These are phyloP conservation scores for Paraleonurus japonicus DNA, from an alignment of 257 asterid species.

Conservation along the genomic window DNA sequence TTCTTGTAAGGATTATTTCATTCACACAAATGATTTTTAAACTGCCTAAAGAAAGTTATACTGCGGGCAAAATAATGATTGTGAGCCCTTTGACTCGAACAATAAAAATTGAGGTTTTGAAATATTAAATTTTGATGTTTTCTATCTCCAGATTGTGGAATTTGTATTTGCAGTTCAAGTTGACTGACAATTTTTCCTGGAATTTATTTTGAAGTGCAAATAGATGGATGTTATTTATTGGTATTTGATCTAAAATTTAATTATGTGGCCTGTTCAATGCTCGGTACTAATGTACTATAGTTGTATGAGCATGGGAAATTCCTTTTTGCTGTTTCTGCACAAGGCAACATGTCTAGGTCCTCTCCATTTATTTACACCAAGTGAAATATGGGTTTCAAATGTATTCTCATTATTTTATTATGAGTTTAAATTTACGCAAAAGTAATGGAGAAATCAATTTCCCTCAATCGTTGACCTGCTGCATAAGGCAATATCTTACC, in stretches of 20 bases:
- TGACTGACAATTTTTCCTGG: not conserved
- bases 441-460: too few species aligned
- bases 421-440: too few species aligned
- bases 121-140: not conserved
- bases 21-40: conserved; percentile 36
- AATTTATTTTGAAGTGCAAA: not conserved
- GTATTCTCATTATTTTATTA: too few species aligned
- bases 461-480: too few species aligned
- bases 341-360: not conserved
- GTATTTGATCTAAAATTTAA: not conserved
- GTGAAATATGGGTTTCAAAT: too few species aligned
- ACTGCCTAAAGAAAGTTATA: conserved; percentile 18
- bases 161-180: not conserved
- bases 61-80: conserved; percentile 26
- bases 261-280: not conserved
- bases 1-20: conserved; percentile 37
- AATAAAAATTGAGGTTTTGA: not conserved
- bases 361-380: too few species aligned
- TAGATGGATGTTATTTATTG: not conserved
- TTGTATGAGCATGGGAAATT: not conserved
- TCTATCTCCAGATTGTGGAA: conserved; percentile 8
- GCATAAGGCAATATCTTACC: too few species aligned
- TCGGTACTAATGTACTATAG: not conserved
- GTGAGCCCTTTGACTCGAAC: conserved; percentile 14
- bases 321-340: not conserved